Evolutionary conservation across 768 basidiomycete genomes (phyloP).

Genomic region (Dendrothele bispora): DNA sequence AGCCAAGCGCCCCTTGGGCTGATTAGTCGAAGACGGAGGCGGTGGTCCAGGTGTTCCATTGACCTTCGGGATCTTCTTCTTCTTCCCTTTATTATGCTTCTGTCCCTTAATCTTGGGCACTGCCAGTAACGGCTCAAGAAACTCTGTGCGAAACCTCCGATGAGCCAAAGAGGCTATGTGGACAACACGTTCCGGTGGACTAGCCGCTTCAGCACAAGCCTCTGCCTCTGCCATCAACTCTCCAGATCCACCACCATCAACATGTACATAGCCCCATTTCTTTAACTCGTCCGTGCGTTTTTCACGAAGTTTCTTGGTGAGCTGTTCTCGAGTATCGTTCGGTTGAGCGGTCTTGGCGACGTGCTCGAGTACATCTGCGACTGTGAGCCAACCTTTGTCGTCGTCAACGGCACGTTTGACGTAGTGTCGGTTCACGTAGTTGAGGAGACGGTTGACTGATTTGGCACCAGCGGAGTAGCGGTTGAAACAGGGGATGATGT

Average conservation of each 20-base stretch:
- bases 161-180: conserved; percentile 63
- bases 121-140: conserved; percentile 67
- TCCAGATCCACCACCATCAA: conserved; percentile 52
- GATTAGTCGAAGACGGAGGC: too few species aligned
- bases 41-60: conserved; percentile 31
- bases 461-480: conserved; percentile 69
- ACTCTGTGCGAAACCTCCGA: conserved; percentile 70
- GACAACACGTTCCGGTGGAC: conserved; percentile 63
- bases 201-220: conserved; percentile 74
- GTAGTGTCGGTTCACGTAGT: conserved; percentile 66
- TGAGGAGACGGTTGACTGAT: conserved; percentile 70
- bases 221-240: conserved; percentile 58
- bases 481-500: conserved; percentile 69
- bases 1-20: conserved; percentile 66
- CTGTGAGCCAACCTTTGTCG: conserved; percentile 74
- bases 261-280: conserved; percentile 80
- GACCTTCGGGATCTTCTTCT: conserved; percentile 49
- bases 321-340: conserved; percentile 59
- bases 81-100: conserved; percentile 52
- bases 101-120: conserved; percentile 66
- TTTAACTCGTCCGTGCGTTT: conserved; percentile 60
- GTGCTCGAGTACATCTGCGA: conserved; percentile 63
- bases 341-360: conserved; percentile 50
- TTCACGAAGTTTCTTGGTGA: conserved; percentile 59
- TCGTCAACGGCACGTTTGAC: conserved; percentile 75